Conservation (phyloP, 2,329 filamentous ascomycete genomes). For the Teratosphaeriaceae sp. region DNA sequence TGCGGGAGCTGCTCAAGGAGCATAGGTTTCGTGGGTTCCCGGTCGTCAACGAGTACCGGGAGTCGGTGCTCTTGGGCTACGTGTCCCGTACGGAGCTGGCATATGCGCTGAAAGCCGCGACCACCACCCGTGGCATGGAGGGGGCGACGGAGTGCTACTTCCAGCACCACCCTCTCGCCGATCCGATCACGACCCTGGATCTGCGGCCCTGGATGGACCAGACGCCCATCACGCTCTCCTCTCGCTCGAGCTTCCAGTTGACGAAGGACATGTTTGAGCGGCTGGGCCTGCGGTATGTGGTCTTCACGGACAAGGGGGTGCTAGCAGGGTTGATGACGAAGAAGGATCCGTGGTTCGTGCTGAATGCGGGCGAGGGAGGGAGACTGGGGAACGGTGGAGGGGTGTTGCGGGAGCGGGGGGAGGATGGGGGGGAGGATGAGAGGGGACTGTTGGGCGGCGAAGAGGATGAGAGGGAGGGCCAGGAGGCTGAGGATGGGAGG, state of each 20-base stretch:
- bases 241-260: slow-evolving; percentile 69
- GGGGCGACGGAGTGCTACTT: slow-evolving; percentile 77
- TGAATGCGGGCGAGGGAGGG: slow-evolving; percentile 63
- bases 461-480: slow-evolving; percentile 3
- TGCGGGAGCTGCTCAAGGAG: slow-evolving; percentile 62
- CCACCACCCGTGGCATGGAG: slow-evolving; percentile 53
- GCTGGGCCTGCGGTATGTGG: slow-evolving; percentile 80
- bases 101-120: slow-evolving; percentile 66
- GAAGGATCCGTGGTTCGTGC: slow-evolving; percentile 93
- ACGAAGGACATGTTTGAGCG: slow-evolving; percentile 92
- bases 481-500: background rate
- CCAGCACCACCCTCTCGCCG: slow-evolving; percentile 71
- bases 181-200: slow-evolving; percentile 72
- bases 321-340: slow-evolving; percentile 86
- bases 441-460: slow-evolving; percentile 29
- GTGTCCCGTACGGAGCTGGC: slow-evolving; percentile 86
- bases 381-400: slow-evolving; percentile 26
- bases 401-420: slow-evolving; percentile 32
- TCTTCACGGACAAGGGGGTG: slow-evolving; percentile 76
- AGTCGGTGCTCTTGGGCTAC: slow-evolving; percentile 80
- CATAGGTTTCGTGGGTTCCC: slow-evolving; percentile 88
- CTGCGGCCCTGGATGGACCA: slow-evolving; percentile 98
- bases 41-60: slow-evolving; percentile 70
- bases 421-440: slow-evolving; percentile 33
- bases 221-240: slow-evolving; percentile 85